Conservation (phyloP, 2,329 filamentous ascomycete genomes). For the Talaromyces pinophilus region DNA sequence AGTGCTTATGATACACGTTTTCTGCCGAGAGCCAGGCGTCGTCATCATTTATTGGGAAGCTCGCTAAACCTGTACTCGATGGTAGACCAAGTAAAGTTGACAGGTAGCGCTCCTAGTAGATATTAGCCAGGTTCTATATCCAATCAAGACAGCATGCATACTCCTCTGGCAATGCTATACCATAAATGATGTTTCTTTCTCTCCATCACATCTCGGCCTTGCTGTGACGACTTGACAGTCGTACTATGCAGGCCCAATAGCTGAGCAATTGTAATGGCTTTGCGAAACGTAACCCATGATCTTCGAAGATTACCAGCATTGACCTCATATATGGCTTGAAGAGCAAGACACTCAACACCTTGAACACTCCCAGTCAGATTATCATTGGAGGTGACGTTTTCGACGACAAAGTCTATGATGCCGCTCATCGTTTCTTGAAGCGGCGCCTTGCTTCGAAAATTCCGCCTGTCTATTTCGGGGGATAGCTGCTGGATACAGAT, state of each 20-base stretch:
- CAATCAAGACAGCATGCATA: background rate
- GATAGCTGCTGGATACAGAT: background rate
- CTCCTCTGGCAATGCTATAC: background rate
- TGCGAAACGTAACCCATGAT: background rate
- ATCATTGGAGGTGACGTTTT: background rate
- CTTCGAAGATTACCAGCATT: background rate
- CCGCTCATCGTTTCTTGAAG: background rate
- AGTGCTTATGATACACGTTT: background rate
- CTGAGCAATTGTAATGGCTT: slow-evolving; percentile 1
- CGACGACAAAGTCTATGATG: background rate
- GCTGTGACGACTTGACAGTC: background rate
- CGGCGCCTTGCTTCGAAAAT: background rate
- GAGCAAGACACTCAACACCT: background rate
- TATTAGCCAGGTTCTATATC: background rate
- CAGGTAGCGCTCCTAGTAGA: background rate
- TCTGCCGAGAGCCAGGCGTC: background rate
- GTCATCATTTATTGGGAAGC: background rate
- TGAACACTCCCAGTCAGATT: background rate
- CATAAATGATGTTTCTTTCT: background rate
- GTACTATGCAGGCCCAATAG: background rate
- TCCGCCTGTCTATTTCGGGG: background rate
- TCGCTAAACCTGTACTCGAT: background rate
- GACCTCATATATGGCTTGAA: background rate
- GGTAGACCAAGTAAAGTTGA: background rate
- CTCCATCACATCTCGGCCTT: background rate